These are phyloP conservation scores for Penicillium mononematosum DNA, from an alignment of 495 filamentous ascomycete genomes.

Conservation along the genomic window DNA sequence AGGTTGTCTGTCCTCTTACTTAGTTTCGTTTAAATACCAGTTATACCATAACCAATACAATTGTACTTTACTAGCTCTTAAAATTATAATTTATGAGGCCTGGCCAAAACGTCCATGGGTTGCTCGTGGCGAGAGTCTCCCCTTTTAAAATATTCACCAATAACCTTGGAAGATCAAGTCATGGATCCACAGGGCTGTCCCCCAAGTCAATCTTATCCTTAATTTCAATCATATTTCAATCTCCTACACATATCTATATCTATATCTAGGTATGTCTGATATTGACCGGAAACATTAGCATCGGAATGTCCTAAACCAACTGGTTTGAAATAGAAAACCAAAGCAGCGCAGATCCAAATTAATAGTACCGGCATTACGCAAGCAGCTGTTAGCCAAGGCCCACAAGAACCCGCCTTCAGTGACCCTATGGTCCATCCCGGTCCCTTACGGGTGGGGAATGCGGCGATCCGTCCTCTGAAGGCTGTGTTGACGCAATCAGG, in stretches of 20 bases:
- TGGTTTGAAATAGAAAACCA: constrained; percentile 28
- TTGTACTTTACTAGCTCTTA: neutral
- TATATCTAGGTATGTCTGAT: neutral
- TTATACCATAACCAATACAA: neutral
- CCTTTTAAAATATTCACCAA: neutral
- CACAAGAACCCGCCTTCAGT: constrained; percentile 38
- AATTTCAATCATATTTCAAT: neutral
- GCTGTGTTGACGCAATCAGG: constrained; percentile 37
- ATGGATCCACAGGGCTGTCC: neutral
- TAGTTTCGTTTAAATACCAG: neutral
- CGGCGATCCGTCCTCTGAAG: constrained; percentile 39
- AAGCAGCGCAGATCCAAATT: constrained; percentile 42
- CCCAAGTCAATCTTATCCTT: constrained; percentile 3
- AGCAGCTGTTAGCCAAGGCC: constrained; percentile 40
- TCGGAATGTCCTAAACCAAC: constrained; percentile 17
- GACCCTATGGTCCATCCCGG: constrained; percentile 40
- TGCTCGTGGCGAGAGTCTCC: neutral
- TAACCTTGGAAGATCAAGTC: neutral
- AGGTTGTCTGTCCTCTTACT: neutral
- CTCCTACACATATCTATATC: neutral
- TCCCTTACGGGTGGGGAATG: constrained; percentile 49
- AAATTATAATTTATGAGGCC: neutral
- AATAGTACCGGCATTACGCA: constrained; percentile 44
- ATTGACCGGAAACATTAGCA: neutral
- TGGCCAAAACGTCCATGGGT: neutral